Evolutionary conservation across 805 yeast species (phyloP), one percentile per base, ranked within the genome.

Genomic region (Candida adriatica): DNA sequence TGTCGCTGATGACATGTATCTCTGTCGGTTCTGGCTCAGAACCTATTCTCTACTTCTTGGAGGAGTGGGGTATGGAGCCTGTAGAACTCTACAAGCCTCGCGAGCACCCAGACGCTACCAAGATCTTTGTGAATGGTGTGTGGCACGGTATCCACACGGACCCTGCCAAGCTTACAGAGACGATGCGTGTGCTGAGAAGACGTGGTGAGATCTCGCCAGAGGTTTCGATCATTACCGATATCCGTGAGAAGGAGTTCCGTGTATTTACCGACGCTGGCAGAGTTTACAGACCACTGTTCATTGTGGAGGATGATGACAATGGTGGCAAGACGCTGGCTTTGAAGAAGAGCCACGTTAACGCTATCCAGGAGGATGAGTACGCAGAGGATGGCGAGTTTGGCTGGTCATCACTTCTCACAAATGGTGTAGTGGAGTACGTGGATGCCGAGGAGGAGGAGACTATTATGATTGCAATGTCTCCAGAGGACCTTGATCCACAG

Each of bases 381-480:
- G 29, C 30, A 9, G 25, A 19, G 7, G 36, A 17, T 8, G 45
- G 36, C 14, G 39, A 33, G n/a, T 87, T 71, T 55, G 83, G 88
- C 4, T 92, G 98, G 98, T 68, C 80, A 2, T 75, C 87, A 6
- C 67, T 92, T 45, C 75, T 92, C 16, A 72, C 67, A 33, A 80
- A 78, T 41, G 98, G 98, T 55, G 70, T 90, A 34, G 90, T 90
- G 27, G 99, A 92, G 61, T 92, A 92, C 53, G 82, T 92, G 37
- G 99, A 92, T 62, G 98, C 97, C 8, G 98, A 92, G 61, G 98
- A 92, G 68, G 98, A 92, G 58, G 98, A 92, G 64, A 88, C 97
- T 1, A 84, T 86, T 32, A 80, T 92, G 85, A 92, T 92, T 64
- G 96, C 98, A 24, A 92, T 92, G 98, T 81, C 95, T 13, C 96